These are phyloP conservation scores for Candida namnaoensis DNA, from an alignment of 805 yeast species.

Conservation along the genomic window DNA sequence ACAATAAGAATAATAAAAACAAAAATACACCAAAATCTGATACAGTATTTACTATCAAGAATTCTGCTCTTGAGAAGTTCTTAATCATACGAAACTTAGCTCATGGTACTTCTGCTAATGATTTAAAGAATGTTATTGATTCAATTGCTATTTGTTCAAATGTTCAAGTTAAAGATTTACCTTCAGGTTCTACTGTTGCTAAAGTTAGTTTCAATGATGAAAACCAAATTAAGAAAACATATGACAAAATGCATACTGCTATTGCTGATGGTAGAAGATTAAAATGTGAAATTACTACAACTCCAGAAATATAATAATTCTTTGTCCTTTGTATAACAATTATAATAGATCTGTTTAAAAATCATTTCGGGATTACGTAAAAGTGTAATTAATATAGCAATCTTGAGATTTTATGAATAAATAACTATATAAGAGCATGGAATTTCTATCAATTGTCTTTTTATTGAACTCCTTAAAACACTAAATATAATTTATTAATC, in stretches of 20 bases:
- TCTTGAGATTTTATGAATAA: no score
- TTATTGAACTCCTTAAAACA: no score
- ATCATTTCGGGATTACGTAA: no score
- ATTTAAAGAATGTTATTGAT: conserved; percentile 18
- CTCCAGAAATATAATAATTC: conserved; percentile 5
- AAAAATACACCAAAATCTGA: not conserved
- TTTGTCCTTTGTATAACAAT: no score
- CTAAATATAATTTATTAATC: no score
- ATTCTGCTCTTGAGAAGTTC: conserved; percentile 14
- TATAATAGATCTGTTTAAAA: no score
- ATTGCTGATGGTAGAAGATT: conserved; percentile 39
- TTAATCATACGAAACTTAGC: conserved; percentile 22
- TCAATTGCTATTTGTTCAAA: conserved; percentile 13
- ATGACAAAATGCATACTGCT: conserved; percentile 28
- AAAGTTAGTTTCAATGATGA: conserved; percentile 24
- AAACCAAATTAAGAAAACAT: conserved; percentile 20
- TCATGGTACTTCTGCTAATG: conserved; percentile 20
- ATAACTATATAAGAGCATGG: no score
- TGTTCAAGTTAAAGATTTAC: conserved; percentile 23
- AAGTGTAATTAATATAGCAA: no score
- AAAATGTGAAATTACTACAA: conserved; percentile 21
- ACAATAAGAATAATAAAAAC: not conserved
- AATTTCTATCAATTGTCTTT: no score
- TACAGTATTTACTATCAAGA: conserved; percentile 10
- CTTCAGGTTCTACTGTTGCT: conserved; percentile 30